A percentile compares a stretch with the other conserved stretches of the same genome.
Conservation (phyloP, 139 green algal species). For the Chlorella sorokiniana region DNA sequence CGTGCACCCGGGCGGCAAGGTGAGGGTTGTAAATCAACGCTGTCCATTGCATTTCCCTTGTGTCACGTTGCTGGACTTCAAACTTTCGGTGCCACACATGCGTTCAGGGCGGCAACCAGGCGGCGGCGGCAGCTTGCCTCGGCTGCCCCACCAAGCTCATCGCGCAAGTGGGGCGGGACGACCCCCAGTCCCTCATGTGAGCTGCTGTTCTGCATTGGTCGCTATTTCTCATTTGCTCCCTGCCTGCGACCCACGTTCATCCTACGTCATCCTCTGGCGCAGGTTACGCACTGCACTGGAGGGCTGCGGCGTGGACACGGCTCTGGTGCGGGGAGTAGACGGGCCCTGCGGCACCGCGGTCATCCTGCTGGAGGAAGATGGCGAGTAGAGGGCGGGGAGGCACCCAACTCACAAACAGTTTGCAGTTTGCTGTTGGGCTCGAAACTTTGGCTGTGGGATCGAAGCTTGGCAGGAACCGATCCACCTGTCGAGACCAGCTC, state of each 20-base stretch:
- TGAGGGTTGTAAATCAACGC: too few species aligned
- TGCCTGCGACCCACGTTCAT: background rate
- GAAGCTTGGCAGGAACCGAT: too few species aligned
- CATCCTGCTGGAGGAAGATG: slow-evolving; percentile 20
- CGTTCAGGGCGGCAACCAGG: slow-evolving; percentile 25
- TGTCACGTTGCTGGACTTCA: too few species aligned
- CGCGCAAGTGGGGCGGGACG: slow-evolving; percentile 8
- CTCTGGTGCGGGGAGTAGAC: slow-evolving; percentile 5
- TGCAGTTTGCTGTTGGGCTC: too few species aligned
- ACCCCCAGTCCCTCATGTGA: slow-evolving; percentile 15
- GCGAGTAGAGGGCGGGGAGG: background rate
- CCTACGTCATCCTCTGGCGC: background rate
- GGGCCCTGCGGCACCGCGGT: slow-evolving; percentile 14
- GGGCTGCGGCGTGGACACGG: background rate
- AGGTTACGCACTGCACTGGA: slow-evolving; percentile 11
- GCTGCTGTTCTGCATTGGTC: background rate
- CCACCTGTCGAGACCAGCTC: too few species aligned
- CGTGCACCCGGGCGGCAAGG: slow-evolving; percentile 13
- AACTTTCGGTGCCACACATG: background rate
- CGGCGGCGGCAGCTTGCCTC: background rate
- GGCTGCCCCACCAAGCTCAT: background rate
- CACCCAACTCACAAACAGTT: too few species aligned
- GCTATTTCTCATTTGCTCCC: background rate
- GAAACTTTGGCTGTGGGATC: too few species aligned
- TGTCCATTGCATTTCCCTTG: too few species aligned